Base-by-base conservation (phyloP, 768 basidiomycete genomes). In the Amanita thiersii region DNA sequence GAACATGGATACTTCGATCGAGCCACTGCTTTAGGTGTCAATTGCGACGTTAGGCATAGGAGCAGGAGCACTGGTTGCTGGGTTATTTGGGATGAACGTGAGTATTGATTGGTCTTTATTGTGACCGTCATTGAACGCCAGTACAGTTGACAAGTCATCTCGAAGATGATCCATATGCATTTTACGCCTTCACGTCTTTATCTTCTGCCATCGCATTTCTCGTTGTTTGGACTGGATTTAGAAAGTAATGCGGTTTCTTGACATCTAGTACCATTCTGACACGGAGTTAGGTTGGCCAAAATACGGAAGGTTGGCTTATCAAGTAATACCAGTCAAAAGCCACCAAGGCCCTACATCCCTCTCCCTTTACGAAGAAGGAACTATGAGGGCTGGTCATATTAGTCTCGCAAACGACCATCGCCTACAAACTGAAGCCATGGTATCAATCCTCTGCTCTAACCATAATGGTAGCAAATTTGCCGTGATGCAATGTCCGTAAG, bases 41-140 rank as follows among this genome's bases (percentile, higher is more conserved):
- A 97, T 98, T 45, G 77, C 78, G 25, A 98, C 94, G 0, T 79
- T 97, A 65, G 94, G 94, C 0, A 73, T 98, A 44, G 93, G 93
- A 8, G 74, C 81, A 20, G 92, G 93, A 2, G 90, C 93, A 11
- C 68, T 97, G 25, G 65, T 94, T 5, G 91, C 91, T 35, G 92
- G 93, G 4, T 56, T 96, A 3, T 94, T 97, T 52, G 93, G 93
- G 11, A 97, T 97, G 93, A 97, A 96, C 59, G 91, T 93, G 56
- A 55, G 87, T 65, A 14, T 33, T 36, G 9, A 5, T 26, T 40
- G 34, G 28, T 35, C 37, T 37, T 19, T 31, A 46, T 31, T 32
- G 12, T 41, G 20, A 23, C 21, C 37, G 19, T 29, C 34, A 39
- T 20, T 38, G 37, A 31, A 36, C 39, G 42, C 34, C 35, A 33